Percentiles rank a stretch among this genome's conserved stretches.
These are phyloP conservation scores for Cordyceps pruinosa DNA, from an alignment of 2,329 filamentous ascomycete species.

Conservation along the genomic window DNA sequence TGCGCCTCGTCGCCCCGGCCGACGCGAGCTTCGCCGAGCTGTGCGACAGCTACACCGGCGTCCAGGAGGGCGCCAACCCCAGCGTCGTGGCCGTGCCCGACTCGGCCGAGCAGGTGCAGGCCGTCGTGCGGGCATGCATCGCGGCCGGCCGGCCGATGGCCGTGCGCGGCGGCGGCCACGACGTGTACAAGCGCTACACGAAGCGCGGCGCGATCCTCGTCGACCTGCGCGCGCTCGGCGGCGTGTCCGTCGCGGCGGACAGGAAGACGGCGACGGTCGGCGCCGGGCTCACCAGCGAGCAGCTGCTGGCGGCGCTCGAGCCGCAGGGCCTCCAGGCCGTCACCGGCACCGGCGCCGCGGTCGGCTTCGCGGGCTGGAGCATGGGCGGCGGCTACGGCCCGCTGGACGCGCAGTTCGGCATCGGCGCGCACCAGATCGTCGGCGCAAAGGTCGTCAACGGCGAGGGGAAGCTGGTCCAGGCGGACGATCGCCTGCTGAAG, in stretches of 20 bases:
- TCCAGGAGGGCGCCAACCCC: neutral
- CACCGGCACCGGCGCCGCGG: slow-evolving; percentile 17
- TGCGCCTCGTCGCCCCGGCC: neutral
- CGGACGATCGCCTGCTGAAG: slow-evolving; percentile 22
- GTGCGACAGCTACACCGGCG: slow-evolving; percentile 4
- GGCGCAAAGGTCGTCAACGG: slow-evolving; percentile 22
- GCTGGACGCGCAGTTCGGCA: slow-evolving; percentile 21
- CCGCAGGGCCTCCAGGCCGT: slow-evolving; percentile 13
- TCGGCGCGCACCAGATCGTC: slow-evolving; percentile 32
- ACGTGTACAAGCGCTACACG: slow-evolving; percentile 9
- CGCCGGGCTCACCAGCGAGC: slow-evolving; percentile 8
- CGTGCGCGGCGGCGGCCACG: slow-evolving; percentile 15
- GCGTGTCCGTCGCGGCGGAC: slow-evolving; percentile 6
- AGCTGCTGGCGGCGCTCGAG: slow-evolving; percentile 11
- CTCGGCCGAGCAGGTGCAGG: neutral
- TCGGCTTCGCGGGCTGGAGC: slow-evolving; percentile 31
- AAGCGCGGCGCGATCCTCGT: slow-evolving; percentile 10
- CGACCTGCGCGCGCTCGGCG: slow-evolving; percentile 12
- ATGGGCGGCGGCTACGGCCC: slow-evolving; percentile 30
- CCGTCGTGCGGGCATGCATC: slow-evolving; percentile 4
- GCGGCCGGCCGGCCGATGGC: neutral
- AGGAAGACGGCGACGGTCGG: slow-evolving; percentile 5
- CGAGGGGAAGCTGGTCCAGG: slow-evolving; percentile 22
- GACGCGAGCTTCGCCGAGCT: neutral
- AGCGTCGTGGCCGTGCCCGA: slow-evolving; percentile 2